Percentiles rank a stretch among this genome's conserved stretches.
Evolutionary conservation across 148 eudicot genomes (phyloP).

Genomic region (Rhododendron ferrugineum): DNA sequence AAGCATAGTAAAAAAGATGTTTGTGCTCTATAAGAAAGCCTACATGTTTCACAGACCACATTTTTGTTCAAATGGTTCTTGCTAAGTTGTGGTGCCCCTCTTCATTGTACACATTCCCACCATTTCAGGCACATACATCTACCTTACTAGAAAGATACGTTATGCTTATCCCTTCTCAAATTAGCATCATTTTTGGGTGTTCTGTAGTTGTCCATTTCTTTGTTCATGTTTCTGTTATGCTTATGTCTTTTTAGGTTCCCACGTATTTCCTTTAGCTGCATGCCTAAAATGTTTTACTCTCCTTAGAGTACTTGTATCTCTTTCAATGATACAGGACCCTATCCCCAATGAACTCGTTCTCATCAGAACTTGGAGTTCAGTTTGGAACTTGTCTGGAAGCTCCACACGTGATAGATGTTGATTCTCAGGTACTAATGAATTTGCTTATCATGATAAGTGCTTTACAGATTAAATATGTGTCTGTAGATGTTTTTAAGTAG

Average conservation of each 20-base stretch:
- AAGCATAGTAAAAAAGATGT: background rate
- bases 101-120: background rate
- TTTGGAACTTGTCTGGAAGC: constrained; percentile 89
- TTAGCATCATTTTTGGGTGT: background rate
- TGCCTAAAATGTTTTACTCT: background rate
- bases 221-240: background rate
- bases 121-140: background rate
- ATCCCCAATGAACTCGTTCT: constrained; percentile 84
- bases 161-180: background rate
- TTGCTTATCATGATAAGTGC: background rate
- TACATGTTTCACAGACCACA: background rate
- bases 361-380: constrained; percentile 89
- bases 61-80: background rate
- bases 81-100: background rate
- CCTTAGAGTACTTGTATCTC: background rate
- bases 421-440: constrained; percentile 62
- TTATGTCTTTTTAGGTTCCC: background rate
- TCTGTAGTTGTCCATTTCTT: background rate
- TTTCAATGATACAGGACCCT: constrained; percentile 56
- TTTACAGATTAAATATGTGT: background rate
- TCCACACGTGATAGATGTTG: constrained; percentile 80
- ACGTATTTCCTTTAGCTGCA: background rate
- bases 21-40: background rate
- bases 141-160: background rate
- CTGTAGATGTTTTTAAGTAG: constrained; percentile 7